Evolutionary conservation across 2,329 filamentous ascomycete species (phyloP).

Genomic region (Ophiostoma pallidulum): DNA sequence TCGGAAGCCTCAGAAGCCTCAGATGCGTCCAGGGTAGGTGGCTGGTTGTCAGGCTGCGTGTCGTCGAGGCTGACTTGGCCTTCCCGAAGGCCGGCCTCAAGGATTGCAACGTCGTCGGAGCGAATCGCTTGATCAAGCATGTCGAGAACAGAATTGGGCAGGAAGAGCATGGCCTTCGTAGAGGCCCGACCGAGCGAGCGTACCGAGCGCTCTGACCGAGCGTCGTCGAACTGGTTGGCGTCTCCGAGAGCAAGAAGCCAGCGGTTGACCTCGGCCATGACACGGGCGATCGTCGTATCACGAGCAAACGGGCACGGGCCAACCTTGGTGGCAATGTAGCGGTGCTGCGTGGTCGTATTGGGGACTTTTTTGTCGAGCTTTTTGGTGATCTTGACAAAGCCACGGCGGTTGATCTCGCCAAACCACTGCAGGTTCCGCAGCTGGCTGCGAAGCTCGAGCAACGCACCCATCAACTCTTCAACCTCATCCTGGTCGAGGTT

Average conservation of each 20-base stretch:
- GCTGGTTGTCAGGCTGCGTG: background rate
- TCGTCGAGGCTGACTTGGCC: slow-evolving; percentile 35
- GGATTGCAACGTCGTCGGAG: slow-evolving; percentile 49
- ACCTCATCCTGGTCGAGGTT: slow-evolving; percentile 78
- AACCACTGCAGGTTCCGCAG: slow-evolving; percentile 95
- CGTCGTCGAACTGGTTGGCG: slow-evolving; percentile 65
- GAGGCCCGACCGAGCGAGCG: slow-evolving; percentile 69
- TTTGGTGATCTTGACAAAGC: slow-evolving; percentile 98
- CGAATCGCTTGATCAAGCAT: slow-evolving; percentile 63
- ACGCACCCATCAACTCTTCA: slow-evolving; percentile 81
- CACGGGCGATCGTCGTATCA: slow-evolving; percentile 42
- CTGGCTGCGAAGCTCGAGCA: slow-evolving; percentile 80
- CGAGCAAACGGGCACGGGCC: slow-evolving; percentile 82
- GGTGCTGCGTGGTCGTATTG: slow-evolving; percentile 64
- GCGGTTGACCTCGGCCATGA: slow-evolving; percentile 64
- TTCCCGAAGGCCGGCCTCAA: slow-evolving; percentile 50
- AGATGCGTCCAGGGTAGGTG: background rate
- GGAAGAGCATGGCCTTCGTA: slow-evolving; percentile 62
- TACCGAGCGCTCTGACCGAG: slow-evolving; percentile 62
- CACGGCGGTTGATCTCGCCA: slow-evolving; percentile 87
- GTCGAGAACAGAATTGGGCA: slow-evolving; percentile 61
- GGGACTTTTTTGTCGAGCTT: slow-evolving; percentile 94
- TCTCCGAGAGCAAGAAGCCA: slow-evolving; percentile 82
- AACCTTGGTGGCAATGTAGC: slow-evolving; percentile 84
- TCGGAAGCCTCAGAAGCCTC: background rate